Base-by-base conservation (phyloP, 371 early-diverging fungal genomes). In the Actinomortierella wolfii region DNA sequence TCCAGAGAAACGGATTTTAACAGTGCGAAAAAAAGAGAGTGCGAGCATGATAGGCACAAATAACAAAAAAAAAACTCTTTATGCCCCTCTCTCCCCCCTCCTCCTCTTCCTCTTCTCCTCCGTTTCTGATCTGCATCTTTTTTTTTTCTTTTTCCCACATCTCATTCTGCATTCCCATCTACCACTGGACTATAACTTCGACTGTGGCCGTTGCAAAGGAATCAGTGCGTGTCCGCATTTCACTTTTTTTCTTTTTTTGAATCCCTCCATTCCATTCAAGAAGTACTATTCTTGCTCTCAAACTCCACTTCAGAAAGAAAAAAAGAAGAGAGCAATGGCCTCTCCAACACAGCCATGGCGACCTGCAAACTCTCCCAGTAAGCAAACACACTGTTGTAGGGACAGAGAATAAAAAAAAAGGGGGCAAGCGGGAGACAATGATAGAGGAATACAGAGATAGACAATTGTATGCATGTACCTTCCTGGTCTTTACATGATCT, bases 111-210 rank as follows among this genome's bases (percentile, higher is more conserved):
- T 21, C 21, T 17, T 24, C 21, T 8, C 18, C 42, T 14, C 5
- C 54, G 14, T 23, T 14, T 40, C 28, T 45, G n/a, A 26, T 56
- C 48, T 20, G 20, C 45, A n/a, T 25, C 11, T 24, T 21, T 47
- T 47, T 21, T 20, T 18, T 9, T n/a, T 57, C 57, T 49, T 1
- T 28, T 47, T 56, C 21, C 39, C n/a, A 15, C 44, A 42, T 51
- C 34, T 41, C 18, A 2, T n/a, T 18, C 26, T 23, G 18, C 20
- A n/a, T 18, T 26, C 58, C 14, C 18, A 47, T 29, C 25, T 47
- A 26, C 7, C 29, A 21, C 17, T 50, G 2, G 9, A 29, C 29
- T 25, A 18, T 6, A 13, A 26, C 6, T 14, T 6, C 8, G 15
- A 3, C 18, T 18, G 18, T 45, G 18, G 17, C 24, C 17, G 25